Percentiles rank a stretch among this genome's conserved stretches.
phyloP scores from a whole-genome alignment of 768 basidiomycete species.

The Roridomyces roridus region DNA sequence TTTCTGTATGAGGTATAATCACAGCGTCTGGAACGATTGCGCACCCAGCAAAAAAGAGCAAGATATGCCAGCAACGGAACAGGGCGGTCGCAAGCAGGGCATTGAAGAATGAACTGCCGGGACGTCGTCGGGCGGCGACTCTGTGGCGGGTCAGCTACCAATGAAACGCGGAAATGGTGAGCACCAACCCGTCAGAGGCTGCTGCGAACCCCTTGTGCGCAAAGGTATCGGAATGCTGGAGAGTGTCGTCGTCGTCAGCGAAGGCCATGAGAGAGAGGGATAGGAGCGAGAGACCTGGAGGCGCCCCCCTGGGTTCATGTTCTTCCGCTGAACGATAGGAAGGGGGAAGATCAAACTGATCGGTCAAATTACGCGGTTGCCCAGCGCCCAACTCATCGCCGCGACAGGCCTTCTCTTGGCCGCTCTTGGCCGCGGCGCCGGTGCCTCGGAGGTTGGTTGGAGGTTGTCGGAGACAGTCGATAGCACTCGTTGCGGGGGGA shows the following conservation, averaged over 20 bases:
- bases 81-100: slow-evolving; percentile 39
- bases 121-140: slow-evolving; percentile 19
- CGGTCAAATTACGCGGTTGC: no score
- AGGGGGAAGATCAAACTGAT: no score
- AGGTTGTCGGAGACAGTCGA: no score
- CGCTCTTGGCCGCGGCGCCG: no score
- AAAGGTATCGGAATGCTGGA: slow-evolving; percentile 7
- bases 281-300: neutral
- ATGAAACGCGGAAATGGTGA: neutral
- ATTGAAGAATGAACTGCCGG: slow-evolving; percentile 27
- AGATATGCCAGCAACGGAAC: slow-evolving; percentile 68
- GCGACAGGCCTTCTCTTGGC: no score
- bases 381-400: no score
- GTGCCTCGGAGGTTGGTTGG: no score
- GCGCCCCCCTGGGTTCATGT: no score
- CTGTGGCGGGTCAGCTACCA: slow-evolving; percentile 1
- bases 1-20: no score
- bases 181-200: slow-evolving; percentile 19
- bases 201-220: slow-evolving; percentile 20
- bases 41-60: slow-evolving; percentile 65
- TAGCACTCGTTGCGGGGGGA: no score
- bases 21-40: no score
- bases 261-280: neutral
- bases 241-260: neutral
- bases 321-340: no score